Evolutionary conservation across 2,329 filamentous ascomycete genomes (phyloP).

Genomic region (Botrytis cinerea): DNA sequence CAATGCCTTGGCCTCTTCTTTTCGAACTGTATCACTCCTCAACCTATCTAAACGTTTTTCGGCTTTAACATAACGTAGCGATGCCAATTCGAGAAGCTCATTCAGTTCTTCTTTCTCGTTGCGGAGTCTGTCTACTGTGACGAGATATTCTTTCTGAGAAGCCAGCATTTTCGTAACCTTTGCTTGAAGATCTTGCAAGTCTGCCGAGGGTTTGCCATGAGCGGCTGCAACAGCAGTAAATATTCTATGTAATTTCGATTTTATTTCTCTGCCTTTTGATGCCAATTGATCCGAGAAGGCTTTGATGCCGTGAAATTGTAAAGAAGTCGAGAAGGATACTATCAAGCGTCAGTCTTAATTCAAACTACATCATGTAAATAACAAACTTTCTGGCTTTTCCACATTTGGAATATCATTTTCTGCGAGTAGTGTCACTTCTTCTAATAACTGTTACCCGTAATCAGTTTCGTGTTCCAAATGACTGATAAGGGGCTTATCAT

Average conservation of each 20-base stretch:
- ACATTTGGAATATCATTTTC: conserved; percentile 51
- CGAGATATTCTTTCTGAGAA: conserved; percentile 76
- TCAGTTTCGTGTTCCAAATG: conserved; percentile 17
- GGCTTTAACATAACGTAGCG: conserved; percentile 88
- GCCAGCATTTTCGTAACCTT: conserved; percentile 76
- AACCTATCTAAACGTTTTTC: conserved; percentile 92
- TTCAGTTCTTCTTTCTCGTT: conserved; percentile 82
- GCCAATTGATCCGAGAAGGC: conserved; percentile 83
- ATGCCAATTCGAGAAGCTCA: conserved; percentile 84
- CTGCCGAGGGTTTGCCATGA: conserved; percentile 60
- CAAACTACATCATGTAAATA: not conserved
- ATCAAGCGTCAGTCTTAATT: conserved; percentile 34
- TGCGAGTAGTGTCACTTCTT: conserved; percentile 64
- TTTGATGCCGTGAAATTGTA: conserved; percentile 62
- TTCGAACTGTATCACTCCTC: conserved; percentile 86
- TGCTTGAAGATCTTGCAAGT: conserved; percentile 71
- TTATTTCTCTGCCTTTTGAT: conserved; percentile 74
- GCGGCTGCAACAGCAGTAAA: conserved; percentile 57
- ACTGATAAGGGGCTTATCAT: conserved; percentile 41
- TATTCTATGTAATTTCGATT: conserved; percentile 69
- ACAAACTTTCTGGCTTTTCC: conserved; percentile 36
- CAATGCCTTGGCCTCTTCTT: conserved; percentile 86
- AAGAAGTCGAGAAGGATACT: conserved; percentile 60
- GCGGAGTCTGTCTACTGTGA: conserved; percentile 73
- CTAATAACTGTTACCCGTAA: conserved; percentile 53